Base-by-base conservation (phyloP, 2,329 filamentous ascomycete species). In the Clarireedia sp. region DNA sequence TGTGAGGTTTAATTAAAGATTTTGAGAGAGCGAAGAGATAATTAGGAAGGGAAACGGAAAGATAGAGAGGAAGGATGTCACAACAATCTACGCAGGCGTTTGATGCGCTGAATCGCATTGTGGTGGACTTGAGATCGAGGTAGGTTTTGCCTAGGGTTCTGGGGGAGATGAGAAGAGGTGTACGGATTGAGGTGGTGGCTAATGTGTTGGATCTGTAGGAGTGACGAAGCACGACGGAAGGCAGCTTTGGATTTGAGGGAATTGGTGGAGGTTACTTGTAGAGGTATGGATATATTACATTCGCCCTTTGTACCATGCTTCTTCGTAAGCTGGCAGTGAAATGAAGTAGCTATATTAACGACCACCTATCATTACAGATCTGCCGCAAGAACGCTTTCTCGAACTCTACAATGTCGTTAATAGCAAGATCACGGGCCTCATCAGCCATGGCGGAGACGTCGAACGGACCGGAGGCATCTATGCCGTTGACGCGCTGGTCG, bases 391-490 rank as follows among this genome's bases (percentile, higher is more conserved):
- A 67, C 84, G 86, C 60, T 97, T 97, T 72, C 73, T 78, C 57
- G 78, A 80, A 62, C 86, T 83, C 70, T 87, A 87, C 69, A 82
- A 80, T 66, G 76, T 81, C 55, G 79, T 88, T 60, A 86, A 82
- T 67, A 74, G 76, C 62, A 80, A 81, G 56, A 85, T 89, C 64
- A 82, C 82, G 54, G 75, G 79, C 61, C 78, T 97, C 62, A 90
- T 95, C 59, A 84, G 90, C 48, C 89, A 92, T 70, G 89, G 90
- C 60, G 86, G 82, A 73, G 91, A 96, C 70, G 84, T 86, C 64
- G 94, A 99, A 69, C 86, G 90, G 57, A 83, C 96, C 55, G 94
- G 91, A 59, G 95, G 94, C 51, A 87, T 99, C 59, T 86, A 94
- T 65, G 92, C 92, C 57, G 82, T 99, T 59, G 92, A 96, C 70